Conservation (phyloP, 352 stramenopile genomes). For the Phytophthora aleatoria region DNA sequence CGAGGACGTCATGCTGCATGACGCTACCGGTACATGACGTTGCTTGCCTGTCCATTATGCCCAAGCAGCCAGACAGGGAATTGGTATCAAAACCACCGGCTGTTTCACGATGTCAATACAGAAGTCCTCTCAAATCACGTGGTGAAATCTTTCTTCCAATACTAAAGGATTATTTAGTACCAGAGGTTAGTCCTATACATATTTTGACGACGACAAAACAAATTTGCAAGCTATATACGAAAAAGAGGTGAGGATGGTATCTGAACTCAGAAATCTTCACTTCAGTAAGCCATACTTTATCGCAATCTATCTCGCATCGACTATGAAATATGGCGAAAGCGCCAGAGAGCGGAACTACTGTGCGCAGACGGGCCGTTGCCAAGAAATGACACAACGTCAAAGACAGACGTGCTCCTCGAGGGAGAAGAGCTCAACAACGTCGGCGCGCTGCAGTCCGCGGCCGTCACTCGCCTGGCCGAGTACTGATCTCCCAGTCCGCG, state of each 20-base stretch:
- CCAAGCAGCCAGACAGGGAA: slow-evolving; percentile 1
- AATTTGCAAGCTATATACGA: background rate
- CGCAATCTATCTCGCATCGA: slow-evolving; percentile 1
- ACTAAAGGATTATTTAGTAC: background rate
- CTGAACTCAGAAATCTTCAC: slow-evolving; percentile 13
- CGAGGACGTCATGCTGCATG: slow-evolving; percentile 21
- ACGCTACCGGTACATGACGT: slow-evolving; percentile 10
- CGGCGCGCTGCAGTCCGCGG: slow-evolving; percentile 6
- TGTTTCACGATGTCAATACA: slow-evolving; percentile 3
- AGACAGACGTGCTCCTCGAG: slow-evolving; percentile 31
- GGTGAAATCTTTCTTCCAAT: background rate
- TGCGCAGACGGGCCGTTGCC: slow-evolving; percentile 18
- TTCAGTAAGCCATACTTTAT: slow-evolving; percentile 8
- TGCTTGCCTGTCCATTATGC: slow-evolving; percentile 29
- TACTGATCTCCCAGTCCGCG: slow-evolving; percentile 2
- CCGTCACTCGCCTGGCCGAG: slow-evolving; percentile 29
- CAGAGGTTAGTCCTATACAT: background rate
- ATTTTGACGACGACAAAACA: background rate
- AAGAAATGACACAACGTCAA: slow-evolving; percentile 29
- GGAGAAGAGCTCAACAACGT: slow-evolving; percentile 12
- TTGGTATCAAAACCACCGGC: slow-evolving; percentile 20
- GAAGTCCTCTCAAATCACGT: background rate
- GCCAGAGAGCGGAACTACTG: slow-evolving; percentile 28
- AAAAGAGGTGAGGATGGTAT: background rate
- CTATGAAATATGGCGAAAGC: slow-evolving; percentile 15